Percentiles rank a stretch among this genome's conserved stretches.
Conservation (phyloP, 208 protist genomes). For the Crithidia sp. region DNA sequence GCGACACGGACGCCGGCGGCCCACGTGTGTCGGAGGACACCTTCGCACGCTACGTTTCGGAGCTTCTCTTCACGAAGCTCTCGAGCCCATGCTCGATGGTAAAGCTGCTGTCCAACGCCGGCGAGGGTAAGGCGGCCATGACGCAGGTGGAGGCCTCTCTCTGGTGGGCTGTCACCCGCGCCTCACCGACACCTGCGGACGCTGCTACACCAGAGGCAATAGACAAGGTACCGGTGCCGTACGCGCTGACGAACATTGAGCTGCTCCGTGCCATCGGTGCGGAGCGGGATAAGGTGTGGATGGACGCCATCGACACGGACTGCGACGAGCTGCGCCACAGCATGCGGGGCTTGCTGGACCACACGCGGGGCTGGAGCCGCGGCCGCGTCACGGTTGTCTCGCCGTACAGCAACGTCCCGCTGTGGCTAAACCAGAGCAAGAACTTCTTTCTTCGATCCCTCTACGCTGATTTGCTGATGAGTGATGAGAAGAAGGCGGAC, state of each 20-base stretch:
- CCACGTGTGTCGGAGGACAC: neutral
- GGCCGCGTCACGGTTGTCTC: conserved; percentile 11
- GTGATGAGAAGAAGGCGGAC: neutral
- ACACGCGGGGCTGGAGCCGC: conserved; percentile 22
- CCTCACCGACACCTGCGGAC: neutral
- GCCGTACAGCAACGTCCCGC: conserved; percentile 24
- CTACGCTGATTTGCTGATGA: neutral
- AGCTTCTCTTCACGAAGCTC: conserved; percentile 9
- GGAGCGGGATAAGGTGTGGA: conserved; percentile 4
- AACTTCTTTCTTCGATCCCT: conserved; percentile 26
- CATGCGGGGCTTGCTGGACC: conserved; percentile 24
- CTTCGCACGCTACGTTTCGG: conserved; percentile 5
- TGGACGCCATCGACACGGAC: conserved; percentile 24
- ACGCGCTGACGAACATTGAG: conserved; percentile 15
- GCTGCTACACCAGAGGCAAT: no score
- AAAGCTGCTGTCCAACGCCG: conserved; percentile 9
- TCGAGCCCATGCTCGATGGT: conserved; percentile 13
- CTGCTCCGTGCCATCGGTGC: conserved; percentile 9
- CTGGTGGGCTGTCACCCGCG: neutral
- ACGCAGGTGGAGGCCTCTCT: conserved; percentile 17
- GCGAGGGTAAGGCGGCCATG: conserved; percentile 11
- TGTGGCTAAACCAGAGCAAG: conserved; percentile 24
- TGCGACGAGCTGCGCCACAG: conserved; percentile 29
- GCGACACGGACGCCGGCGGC: neutral
- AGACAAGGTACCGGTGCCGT: neutral